Base-by-base conservation (phyloP, 306 rosid species). In the Begonia fuchsioides region DNA sequence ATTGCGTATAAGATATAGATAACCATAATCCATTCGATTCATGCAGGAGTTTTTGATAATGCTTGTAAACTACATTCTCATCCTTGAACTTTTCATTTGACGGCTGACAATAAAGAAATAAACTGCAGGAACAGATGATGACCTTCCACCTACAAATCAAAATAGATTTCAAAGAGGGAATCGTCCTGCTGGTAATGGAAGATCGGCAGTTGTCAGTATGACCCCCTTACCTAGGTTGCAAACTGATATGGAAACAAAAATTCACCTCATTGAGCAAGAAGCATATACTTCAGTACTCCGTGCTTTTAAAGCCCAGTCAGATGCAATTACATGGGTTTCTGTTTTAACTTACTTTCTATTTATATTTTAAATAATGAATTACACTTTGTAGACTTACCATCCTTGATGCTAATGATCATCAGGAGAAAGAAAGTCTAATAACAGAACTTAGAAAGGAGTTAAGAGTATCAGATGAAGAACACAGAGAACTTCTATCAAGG, bases 241-340 rank as follows among this genome's bases (percentile, higher is more conserved):
- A 26, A 8, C 8, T 26, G 35, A 69, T 57, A 74, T 74, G 80
- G 80, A 74, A 64, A 60, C 69, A 47, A 75, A 65, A 45, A 74
- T 74, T 51, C 80, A 74, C 57, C 67, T 17, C 53, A 63, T 74
- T 41, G 80, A 74, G 59, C 72, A 74, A 69, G 80, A 74, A 69
- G 80, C 76, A 2, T 74, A 74, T 32, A 57, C 72, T 56, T 61
- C 80, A 16, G 75, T 74, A 32, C 52, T 74, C 43, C 75, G 80
- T 43, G 80, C 80, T 11, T 74, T 74, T 54, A 74, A 65, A 65
- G 80, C 80, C 39, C 80, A 74, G 65, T 63, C 76, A 1, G 80
- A 74, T 69, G 80, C 80, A 57, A 69, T 74, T 55, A 69, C 80
- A 53, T 74, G 80, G 80, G 80, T 74, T 39, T n/a, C 26, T 57